Conservation (phyloP, 2,329 filamentous ascomycete species). For the Fusarium sp. region DNA sequence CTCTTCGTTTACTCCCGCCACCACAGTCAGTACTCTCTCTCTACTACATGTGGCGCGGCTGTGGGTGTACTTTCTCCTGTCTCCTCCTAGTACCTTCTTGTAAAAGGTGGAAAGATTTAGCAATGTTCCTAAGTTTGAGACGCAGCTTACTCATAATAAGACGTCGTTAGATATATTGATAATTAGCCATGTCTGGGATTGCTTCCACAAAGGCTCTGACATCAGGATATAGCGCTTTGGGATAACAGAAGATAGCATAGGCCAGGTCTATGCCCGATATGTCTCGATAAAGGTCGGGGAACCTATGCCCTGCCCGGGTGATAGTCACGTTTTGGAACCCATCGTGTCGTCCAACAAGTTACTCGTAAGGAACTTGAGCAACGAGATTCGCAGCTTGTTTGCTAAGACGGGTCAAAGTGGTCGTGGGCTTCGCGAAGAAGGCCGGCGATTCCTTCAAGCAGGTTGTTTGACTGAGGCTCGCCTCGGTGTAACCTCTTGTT, state of each 20-base stretch:
- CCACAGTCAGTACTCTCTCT: background rate
- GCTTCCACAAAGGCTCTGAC: background rate
- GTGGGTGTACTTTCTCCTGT: background rate
- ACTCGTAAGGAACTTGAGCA: background rate
- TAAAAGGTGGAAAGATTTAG: background rate
- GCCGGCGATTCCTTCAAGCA: background rate
- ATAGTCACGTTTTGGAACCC: background rate
- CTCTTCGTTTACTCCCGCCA: background rate
- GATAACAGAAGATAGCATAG: background rate
- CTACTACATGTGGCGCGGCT: background rate
- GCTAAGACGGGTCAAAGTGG: background rate
- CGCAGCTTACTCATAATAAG: background rate
- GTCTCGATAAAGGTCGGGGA: background rate
- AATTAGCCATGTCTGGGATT: background rate
- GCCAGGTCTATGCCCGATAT: background rate
- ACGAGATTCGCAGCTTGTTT: background rate
- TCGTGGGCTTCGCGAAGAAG: background rate
- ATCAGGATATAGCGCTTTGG: background rate
- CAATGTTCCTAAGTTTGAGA: background rate
- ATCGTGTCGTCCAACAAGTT: background rate
- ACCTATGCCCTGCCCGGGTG: background rate
- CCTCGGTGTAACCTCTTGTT: background rate
- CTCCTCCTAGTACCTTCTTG: background rate
- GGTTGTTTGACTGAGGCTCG: background rate
- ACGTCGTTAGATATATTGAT: background rate